Base-by-base conservation (phyloP, 495 filamentous ascomycete genomes). In the Penicillium fimorum region DNA sequence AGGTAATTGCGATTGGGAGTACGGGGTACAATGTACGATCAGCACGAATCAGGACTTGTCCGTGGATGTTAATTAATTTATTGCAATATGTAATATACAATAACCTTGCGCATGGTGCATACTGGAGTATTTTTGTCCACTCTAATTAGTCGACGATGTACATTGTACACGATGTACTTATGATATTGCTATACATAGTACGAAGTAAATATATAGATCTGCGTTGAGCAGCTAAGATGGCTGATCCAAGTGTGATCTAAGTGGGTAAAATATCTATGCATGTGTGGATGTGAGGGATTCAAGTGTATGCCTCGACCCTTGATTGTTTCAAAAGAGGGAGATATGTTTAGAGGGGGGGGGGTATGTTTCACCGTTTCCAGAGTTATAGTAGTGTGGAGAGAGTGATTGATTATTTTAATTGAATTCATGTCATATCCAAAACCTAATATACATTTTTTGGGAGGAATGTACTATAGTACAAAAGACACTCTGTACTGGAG, bases 401-500 rank as follows among this genome's bases (percentile, higher is more conserved):
- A 33, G 15, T 12, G 30, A 25, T 37, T 3, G 20, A 25, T 45
- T 46, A 46, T 46, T 46, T 38, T 15, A 24, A 17, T 18, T 33
- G 27, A n/a, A 17, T 45, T 35, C 41, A 54, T 29, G 18, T 54
- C 42, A 13, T 52, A 32, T 52, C 50, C 50, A 52, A 51, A 50
- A 43, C 25, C 33, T 54, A 54, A 54, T 54, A 22, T 54, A 54
- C 52, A 54, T 20, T 47, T 54, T 54, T 45, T 46, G 22, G 30
- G 22, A 25, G 33, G 20, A 25, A 38, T 46, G 42, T 46, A 35
- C 42, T 54, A 54, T 54, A 18, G 42, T 54, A 54, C 52, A 54
- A 54, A 32, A 41, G 32, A 37, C 41, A 50, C 17, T 30, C 52
- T 54, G 52, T 54, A 47, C 52, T 44, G 25, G 25, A 25, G 38